phyloP scores from a whole-genome alignment of 768 basidiomycete species.

The Lactarius tabidus region DNA sequence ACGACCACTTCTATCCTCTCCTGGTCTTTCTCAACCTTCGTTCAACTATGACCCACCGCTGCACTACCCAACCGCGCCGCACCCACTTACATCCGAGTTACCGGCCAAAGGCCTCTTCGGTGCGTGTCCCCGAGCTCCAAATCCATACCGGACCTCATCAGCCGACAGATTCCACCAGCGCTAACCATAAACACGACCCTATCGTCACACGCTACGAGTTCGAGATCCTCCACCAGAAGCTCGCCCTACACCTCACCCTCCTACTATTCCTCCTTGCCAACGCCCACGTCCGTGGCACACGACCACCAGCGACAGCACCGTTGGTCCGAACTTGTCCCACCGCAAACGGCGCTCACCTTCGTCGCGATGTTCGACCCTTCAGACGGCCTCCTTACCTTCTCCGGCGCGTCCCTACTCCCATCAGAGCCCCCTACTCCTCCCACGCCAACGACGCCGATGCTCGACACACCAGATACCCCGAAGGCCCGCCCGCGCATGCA shows the following conservation, averaged over 20 bases:
- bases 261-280: not conserved
- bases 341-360: constrained; percentile 53
- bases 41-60: not conserved
- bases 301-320: constrained; percentile 29
- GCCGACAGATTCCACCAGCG: constrained; percentile 13
- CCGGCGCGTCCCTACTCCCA: constrained; percentile 44
- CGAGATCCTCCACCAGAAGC: not conserved
- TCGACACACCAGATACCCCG: constrained; percentile 8
- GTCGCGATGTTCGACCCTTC: constrained; percentile 58
- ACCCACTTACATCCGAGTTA: constrained; percentile 7
- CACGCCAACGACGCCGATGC: constrained; percentile 4
- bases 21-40: not conserved
- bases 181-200: constrained; percentile 11
- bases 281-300: not conserved
- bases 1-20: not conserved
- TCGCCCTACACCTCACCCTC: not conserved
- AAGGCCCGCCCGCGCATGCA: constrained; percentile 28
- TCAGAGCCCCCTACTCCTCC: constrained; percentile 19
- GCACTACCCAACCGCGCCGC: constrained; percentile 10
- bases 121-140: not conserved
- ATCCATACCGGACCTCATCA: not conserved
- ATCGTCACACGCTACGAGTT: not conserved
- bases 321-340: constrained; percentile 57
- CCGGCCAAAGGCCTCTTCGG: constrained; percentile 14
- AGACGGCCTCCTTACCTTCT: constrained; percentile 55